Conservation (phyloP, 495 filamentous ascomycete species). For the Chlorociboria aeruginascens region DNA sequence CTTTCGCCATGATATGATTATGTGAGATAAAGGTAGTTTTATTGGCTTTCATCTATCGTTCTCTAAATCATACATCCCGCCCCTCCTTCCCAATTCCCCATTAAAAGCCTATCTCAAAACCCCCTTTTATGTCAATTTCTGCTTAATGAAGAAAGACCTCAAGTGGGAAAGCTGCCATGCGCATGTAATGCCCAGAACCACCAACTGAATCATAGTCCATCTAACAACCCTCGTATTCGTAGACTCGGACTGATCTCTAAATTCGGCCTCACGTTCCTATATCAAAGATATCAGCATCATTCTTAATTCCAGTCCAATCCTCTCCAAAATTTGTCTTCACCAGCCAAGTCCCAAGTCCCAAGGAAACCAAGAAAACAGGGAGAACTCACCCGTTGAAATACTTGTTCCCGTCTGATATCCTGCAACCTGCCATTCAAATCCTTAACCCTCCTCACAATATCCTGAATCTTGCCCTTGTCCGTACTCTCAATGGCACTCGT, state of each 20-base stretch:
- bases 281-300: not conserved
- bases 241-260: constrained; percentile 89
- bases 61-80: constrained; percentile 1
- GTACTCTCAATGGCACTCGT: constrained; percentile 88
- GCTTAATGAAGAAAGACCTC: constrained; percentile 97
- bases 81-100: not conserved
- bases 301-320: not conserved
- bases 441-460: constrained; percentile 80
- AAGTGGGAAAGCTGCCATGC: constrained; percentile 96
- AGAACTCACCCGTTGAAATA: constrained; percentile 78
- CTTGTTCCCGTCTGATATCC: constrained; percentile 87
- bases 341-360: not conserved
- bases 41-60: not conserved
- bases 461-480: constrained; percentile 86
- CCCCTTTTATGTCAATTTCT: constrained; percentile 70
- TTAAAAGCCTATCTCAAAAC: not conserved
- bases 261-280: constrained; percentile 94
- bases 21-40: too few relatives aligned
- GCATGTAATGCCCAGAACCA: constrained; percentile 81
- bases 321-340: not conserved
- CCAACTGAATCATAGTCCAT: constrained; percentile 79
- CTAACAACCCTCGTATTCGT: constrained; percentile 89
- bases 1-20: too few relatives aligned
- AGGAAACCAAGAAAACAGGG: not conserved
- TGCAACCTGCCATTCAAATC: constrained; percentile 81